Percentiles rank a stretch among this genome's conserved stretches.
Conservation (phyloP, 768 basidiomycete species). For the Tulasnella sp. region DNA sequence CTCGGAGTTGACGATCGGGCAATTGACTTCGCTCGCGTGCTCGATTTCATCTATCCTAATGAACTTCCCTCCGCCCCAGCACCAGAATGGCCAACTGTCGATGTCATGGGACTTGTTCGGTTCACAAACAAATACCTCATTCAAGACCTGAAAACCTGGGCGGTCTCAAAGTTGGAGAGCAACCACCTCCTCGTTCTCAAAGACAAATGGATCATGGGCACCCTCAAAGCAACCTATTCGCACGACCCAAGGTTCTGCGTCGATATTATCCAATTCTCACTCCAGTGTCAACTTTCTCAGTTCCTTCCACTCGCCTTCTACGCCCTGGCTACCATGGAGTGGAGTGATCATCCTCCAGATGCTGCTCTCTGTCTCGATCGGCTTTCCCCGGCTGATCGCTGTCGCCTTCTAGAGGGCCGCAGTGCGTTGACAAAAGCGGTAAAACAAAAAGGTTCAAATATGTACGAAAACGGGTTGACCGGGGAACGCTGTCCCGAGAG, state of each 20-base stretch:
- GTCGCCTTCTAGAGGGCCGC: neutral
- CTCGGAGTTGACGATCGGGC: neutral
- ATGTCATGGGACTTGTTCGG: neutral
- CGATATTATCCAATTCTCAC: neutral
- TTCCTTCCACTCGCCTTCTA: slow-evolving; percentile 7
- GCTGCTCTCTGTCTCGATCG: neutral
- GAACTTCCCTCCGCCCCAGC: neutral
- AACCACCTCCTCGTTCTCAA: neutral
- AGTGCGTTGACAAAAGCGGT: neutral
- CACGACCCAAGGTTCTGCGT: neutral
- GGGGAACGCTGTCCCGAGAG: neutral
- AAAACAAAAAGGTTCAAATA: neutral
- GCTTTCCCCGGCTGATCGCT: neutral
- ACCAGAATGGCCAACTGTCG: neutral
- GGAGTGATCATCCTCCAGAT: neutral
- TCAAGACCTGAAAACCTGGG: neutral
- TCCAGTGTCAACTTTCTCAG: neutral
- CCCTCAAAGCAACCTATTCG: neutral
- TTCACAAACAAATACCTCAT: neutral
- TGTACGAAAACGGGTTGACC: neutral
- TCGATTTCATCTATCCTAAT: slow-evolving; percentile 6
- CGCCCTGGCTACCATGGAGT: slow-evolving; percentile 4
- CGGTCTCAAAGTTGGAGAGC: neutral
- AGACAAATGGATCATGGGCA: neutral
- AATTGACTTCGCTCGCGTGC: neutral